Evolutionary conservation across 2,329 filamentous ascomycete species (phyloP), one percentile per base, ranked within the genome.

Genomic region (Aspergillus quadricinctus): DNA sequence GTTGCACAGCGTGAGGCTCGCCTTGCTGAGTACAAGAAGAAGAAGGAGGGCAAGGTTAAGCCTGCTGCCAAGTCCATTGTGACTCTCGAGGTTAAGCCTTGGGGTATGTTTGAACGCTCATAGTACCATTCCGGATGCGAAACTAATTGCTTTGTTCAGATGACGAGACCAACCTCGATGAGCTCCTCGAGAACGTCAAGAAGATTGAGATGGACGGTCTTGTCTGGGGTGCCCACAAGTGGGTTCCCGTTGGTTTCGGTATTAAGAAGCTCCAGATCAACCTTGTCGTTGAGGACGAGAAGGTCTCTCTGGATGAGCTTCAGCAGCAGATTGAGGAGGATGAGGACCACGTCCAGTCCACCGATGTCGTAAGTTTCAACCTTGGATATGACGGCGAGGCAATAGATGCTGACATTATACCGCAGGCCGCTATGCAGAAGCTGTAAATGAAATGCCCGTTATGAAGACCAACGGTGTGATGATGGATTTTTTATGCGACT

Each of bases 251-350:
- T 70, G 93, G 92, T 72, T 99, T 90, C 84, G 94, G 94, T 83
- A 95, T 99, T 83, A 94, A 90, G 85, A 97, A 97, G 86, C 87
- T 99, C 63, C 93, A 97, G 85, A 96, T 99, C 83, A 97, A 90
- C 88, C 80, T 97, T 68, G 92, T 97, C 69, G 82, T 97, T 64
- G 94, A 97, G 83, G 94, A 99, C 76, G 93, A 97, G 66, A 97
- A 97, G 86, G 78, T 99, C 74, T 92, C 90, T 66, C 77, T 90
- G 64, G 85, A 88, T 68, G 93, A 97, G 62, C 87, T 99, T 67
- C 86, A 96, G 83, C 86, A 90, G 75, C 72, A 89, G 81, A 95
- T 97, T 70, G 84, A 85, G 72, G 90, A 84, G 66, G 84, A 92
- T 70, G 94, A 97, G 82, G 94, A 99, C 76, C 88, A 90, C 77